These are phyloP conservation scores for Tolypocladium tropicale DNA, from an alignment of 2,329 filamentous ascomycete genomes.

Conservation along the genomic window DNA sequence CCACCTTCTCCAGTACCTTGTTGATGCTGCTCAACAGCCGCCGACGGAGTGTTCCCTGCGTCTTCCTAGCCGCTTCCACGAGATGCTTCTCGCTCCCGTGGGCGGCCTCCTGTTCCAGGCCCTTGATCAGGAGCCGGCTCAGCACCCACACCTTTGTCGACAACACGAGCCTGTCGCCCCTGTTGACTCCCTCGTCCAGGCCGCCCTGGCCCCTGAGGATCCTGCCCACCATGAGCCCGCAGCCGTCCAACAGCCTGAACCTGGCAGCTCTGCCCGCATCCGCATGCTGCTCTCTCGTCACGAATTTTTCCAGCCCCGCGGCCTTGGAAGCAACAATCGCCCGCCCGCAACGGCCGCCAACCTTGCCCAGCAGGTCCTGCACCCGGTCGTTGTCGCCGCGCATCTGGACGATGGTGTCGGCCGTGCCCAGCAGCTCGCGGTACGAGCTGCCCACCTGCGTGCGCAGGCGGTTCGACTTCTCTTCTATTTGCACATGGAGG, in stretches of 20 bases:
- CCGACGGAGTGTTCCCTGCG: conserved; percentile 49
- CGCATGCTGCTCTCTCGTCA: conserved; percentile 15
- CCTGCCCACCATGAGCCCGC: conserved; percentile 36
- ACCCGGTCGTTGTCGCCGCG: conserved; percentile 64
- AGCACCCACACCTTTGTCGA: conserved; percentile 67
- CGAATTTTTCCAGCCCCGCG: conserved; percentile 41
- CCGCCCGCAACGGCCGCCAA: conserved; percentile 71
- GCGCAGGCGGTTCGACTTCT: conserved; percentile 51
- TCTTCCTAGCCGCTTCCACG: conserved; percentile 54
- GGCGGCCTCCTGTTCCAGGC: conserved; percentile 43
- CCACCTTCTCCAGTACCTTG: conserved; percentile 54
- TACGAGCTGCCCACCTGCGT: conserved; percentile 61
- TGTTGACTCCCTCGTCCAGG: conserved; percentile 18
- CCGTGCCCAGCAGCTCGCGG: conserved; percentile 81
- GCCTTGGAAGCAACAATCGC: conserved; percentile 57
- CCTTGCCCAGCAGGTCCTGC: conserved; percentile 58
- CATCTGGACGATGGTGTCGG: conserved; percentile 90
- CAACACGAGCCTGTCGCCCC: conserved; percentile 42
- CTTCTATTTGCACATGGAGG: conserved; percentile 49
- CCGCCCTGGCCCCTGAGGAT: conserved; percentile 32
- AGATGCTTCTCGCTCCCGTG: conserved; percentile 22
- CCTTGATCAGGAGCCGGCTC: conserved; percentile 64
- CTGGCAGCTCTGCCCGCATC: conserved; percentile 27
- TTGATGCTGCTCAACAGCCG: conserved; percentile 60
- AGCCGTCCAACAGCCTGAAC: conserved; percentile 40